Percentiles rank a stretch among this genome's conserved stretches.
Evolutionary conservation across 768 basidiomycete species (phyloP).

Genomic region (Galerina marginata): DNA sequence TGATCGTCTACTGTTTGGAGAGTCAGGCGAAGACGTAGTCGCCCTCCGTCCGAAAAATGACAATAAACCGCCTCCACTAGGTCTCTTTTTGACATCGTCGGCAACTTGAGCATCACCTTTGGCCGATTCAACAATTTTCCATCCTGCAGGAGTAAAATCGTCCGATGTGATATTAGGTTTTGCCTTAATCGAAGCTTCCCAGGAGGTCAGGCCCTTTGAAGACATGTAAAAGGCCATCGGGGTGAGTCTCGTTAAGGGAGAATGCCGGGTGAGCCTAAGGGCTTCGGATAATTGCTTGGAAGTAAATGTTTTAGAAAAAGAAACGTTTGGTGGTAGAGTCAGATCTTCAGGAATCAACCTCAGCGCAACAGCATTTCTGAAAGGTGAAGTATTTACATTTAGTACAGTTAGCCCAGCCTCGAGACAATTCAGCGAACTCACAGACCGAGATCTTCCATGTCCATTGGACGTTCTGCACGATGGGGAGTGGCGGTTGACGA

Average conservation of each 20-base stretch:
- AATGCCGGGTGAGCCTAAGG: slow-evolving; percentile 67
- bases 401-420: background rate
- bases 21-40: slow-evolving; percentile 21
- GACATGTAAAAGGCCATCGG: slow-evolving; percentile 74
- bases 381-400: background rate
- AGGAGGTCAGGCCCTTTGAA: slow-evolving; percentile 75
- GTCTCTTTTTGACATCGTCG: slow-evolving; percentile 57
- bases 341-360: slow-evolving; percentile 57
- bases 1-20: slow-evolving; percentile 14
- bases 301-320: slow-evolving; percentile 60
- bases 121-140: slow-evolving; percentile 71
- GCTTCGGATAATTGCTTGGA: slow-evolving; percentile 65
- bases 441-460: slow-evolving; percentile 59
- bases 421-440: slow-evolving; percentile 43
- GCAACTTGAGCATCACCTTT: slow-evolving; percentile 35
- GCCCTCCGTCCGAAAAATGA: slow-evolving; percentile 70
- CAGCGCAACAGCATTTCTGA: slow-evolving; percentile 45
- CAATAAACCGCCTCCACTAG: slow-evolving; percentile 56
- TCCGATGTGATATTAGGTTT: slow-evolving; percentile 54
- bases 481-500: slow-evolving; percentile 11
- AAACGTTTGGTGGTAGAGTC: slow-evolving; percentile 50
- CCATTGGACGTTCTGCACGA: slow-evolving; percentile 31
- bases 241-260: slow-evolving; percentile 56
- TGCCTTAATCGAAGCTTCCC: slow-evolving; percentile 72
- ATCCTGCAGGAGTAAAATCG: slow-evolving; percentile 68